These are phyloP conservation scores for Rutstroemia sydowiana DNA, from an alignment of 2,329 filamentous ascomycete species.

Conservation along the genomic window DNA sequence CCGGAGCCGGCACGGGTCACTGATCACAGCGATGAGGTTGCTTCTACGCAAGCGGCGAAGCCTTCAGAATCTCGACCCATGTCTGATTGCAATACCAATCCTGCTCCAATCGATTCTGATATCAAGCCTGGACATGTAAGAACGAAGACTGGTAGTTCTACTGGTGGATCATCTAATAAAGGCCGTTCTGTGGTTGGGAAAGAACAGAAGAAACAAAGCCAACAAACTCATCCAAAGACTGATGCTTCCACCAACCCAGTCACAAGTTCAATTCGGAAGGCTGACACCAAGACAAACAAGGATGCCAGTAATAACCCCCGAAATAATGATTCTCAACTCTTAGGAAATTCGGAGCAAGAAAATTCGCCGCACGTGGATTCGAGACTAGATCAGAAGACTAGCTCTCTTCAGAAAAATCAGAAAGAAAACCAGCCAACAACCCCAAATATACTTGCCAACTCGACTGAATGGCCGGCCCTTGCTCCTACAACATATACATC, in stretches of 20 bases:
- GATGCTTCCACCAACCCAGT: constrained; percentile 1
- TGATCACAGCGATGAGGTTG: neutral
- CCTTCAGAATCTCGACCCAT: neutral
- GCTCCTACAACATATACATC: constrained; percentile 12
- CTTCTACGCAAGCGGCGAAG: neutral
- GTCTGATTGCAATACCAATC: neutral
- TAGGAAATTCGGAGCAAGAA: neutral
- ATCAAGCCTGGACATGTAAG: neutral
- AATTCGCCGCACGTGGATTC: neutral
- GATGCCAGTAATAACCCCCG: neutral
- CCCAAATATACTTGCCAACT: constrained; percentile 3
- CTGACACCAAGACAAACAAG: constrained; percentile 8
- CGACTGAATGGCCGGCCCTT: constrained; percentile 19
- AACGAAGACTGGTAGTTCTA: neutral
- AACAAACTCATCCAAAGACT: constrained; percentile 7
- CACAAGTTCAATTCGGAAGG: constrained; percentile 11
- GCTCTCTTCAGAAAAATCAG: neutral
- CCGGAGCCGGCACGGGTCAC: no score
- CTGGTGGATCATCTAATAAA: neutral
- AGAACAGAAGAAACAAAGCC: constrained; percentile 1
- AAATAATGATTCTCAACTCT: neutral
- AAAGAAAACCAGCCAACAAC: neutral
- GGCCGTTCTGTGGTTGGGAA: neutral
- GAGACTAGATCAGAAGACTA: neutral
- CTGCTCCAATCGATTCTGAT: neutral